Evolutionary conservation across 768 basidiomycete species (phyloP).

Genomic region (Tulasnella sp.): DNA sequence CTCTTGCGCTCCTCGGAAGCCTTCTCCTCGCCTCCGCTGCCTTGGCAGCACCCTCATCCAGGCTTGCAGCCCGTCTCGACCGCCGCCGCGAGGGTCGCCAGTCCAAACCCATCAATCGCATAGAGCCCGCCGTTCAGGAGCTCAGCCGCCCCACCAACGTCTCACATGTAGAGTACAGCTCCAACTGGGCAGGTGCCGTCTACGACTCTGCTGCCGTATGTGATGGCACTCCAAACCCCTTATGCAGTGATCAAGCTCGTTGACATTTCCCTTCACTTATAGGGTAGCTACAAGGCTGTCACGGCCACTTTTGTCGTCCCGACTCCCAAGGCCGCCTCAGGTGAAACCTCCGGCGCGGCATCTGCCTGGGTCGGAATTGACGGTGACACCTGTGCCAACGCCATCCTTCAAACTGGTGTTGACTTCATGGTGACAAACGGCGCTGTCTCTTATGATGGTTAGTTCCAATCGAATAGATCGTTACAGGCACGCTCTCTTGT

Average conservation of each 20-base stretch:
- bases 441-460: constrained; percentile 27
- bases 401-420: constrained; percentile 31
- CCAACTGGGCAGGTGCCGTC: constrained; percentile 32
- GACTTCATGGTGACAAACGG: constrained; percentile 27
- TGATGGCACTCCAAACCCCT: background rate
- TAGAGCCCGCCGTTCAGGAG: background rate
- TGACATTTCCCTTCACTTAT: background rate
- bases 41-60: constrained; percentile 21
- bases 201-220: constrained; percentile 24
- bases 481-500: constrained; percentile 15
- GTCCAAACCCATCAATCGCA: constrained; percentile 11
- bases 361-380: constrained; percentile 30
- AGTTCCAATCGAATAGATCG: background rate
- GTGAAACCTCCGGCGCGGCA: constrained; percentile 26
- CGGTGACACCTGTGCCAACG: constrained; percentile 29
- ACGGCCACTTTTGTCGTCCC: constrained; percentile 31
- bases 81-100: constrained; percentile 21
- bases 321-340: constrained; percentile 24
- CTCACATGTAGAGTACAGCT: constrained; percentile 26
- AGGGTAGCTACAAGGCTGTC: constrained; percentile 31
- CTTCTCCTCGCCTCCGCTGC: constrained; percentile 24
- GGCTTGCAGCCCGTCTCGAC: constrained; percentile 21
- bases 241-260: no score
- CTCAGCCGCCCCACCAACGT: constrained; percentile 18
- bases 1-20: constrained; percentile 21